Evolutionary conservation across 2,329 filamentous ascomycete species (phyloP).

Genomic region (Stachybotrys chlorohalonatus): DNA sequence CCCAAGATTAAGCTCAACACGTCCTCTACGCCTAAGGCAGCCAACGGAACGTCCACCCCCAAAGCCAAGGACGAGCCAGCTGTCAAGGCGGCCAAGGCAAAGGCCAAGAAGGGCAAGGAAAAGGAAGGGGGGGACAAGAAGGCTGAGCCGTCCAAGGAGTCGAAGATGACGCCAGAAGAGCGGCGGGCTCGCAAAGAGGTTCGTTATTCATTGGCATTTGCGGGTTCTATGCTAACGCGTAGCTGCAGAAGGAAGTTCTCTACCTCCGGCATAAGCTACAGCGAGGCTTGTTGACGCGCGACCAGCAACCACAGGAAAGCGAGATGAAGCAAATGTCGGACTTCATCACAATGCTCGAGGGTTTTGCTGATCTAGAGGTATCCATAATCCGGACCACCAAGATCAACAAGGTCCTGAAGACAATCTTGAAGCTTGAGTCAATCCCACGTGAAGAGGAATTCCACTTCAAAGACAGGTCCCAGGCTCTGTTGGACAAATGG

Average conservation of each 20-base stretch:
- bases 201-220: conserved; percentile 12
- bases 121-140: conserved; percentile 49
- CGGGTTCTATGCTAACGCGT: neutral
- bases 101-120: conserved; percentile 44
- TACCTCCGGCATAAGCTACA: conserved; percentile 93
- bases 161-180: conserved; percentile 49
- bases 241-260: conserved; percentile 61
- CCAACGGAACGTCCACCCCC: conserved; percentile 49
- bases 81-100: conserved; percentile 45
- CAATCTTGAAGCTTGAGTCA: conserved; percentile 75
- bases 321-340: conserved; percentile 75
- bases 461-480: conserved; percentile 77
- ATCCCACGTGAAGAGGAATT: conserved; percentile 88
- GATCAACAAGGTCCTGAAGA: conserved; percentile 97
- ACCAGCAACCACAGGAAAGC: conserved; percentile 76
- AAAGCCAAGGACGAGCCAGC: conserved; percentile 48
- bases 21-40: conserved; percentile 59
- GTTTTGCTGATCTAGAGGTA: conserved; percentile 70
- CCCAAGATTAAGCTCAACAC: conserved; percentile 57
- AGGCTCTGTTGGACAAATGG: conserved; percentile 78
- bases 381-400: conserved; percentile 85
- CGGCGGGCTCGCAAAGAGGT: conserved; percentile 51
- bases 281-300: conserved; percentile 81
- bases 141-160: conserved; percentile 43
- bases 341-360: conserved; percentile 73